phyloP scores from a whole-genome alignment of 2,329 filamentous ascomycete species.

The Zasmidium citrigriseum region DNA sequence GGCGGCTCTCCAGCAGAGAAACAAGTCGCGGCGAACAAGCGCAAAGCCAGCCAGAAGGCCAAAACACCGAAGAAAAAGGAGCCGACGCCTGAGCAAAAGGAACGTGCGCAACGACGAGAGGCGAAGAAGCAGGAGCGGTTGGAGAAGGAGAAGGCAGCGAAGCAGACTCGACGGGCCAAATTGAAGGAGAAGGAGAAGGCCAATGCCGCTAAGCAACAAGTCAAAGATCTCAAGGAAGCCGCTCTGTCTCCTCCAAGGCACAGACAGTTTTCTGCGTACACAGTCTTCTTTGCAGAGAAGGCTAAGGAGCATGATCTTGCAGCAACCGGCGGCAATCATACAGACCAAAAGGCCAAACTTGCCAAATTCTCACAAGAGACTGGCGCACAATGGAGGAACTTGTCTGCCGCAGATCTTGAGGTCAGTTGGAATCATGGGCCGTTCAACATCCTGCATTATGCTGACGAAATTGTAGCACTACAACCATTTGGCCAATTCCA shows the following conservation, averaged over 20 bases:
- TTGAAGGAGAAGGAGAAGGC: slow-evolving; percentile 12
- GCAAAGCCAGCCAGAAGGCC: slow-evolving; percentile 14
- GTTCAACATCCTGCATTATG: neutral
- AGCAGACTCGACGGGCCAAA: slow-evolving; percentile 6
- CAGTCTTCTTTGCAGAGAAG: slow-evolving; percentile 33
- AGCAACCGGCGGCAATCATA: slow-evolving; percentile 9
- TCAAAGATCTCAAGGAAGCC: slow-evolving; percentile 38
- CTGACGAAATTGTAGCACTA: slow-evolving; percentile 47
- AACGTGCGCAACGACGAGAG: slow-evolving; percentile 12
- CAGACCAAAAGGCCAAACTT: slow-evolving; percentile 28
- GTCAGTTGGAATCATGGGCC: slow-evolving; percentile 31
- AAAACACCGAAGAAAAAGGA: slow-evolving; percentile 32
- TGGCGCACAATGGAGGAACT: slow-evolving; percentile 47
- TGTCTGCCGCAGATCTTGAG: slow-evolving; percentile 49
- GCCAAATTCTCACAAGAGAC: slow-evolving; percentile 41
- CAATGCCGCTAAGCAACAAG: slow-evolving; percentile 28
- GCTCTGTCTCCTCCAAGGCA: slow-evolving; percentile 40
- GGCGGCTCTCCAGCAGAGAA: slow-evolving; percentile 25
- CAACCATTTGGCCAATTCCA: slow-evolving; percentile 52
- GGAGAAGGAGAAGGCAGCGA: slow-evolving; percentile 10
- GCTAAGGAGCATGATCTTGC: slow-evolving; percentile 5
- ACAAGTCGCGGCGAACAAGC: slow-evolving; percentile 23
- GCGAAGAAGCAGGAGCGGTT: slow-evolving; percentile 8
- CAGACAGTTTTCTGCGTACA: slow-evolving; percentile 23
- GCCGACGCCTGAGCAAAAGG: slow-evolving; percentile 24